Evolutionary conservation across 23 red algal species (phyloP).

Genomic region (Gracilariopsis chorda): DNA sequence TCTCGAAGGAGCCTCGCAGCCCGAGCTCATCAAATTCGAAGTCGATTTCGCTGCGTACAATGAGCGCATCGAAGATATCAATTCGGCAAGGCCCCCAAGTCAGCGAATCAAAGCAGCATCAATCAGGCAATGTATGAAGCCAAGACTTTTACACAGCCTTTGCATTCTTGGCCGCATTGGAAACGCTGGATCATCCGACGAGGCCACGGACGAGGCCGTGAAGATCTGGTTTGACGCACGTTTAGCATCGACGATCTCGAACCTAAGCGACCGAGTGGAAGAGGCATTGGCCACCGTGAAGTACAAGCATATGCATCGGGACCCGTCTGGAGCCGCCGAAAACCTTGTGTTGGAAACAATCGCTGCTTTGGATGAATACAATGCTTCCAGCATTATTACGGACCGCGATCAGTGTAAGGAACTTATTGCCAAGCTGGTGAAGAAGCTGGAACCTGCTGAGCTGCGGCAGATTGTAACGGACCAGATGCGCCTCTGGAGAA

Average conservation of each 20-base stretch:
- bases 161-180: neutral
- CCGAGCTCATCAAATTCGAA: slow-evolving; percentile 11
- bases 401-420: neutral
- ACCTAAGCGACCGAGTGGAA: neutral
- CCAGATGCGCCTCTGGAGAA: neutral
- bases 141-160: neutral
- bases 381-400: neutral
- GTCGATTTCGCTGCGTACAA: neutral
- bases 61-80: neutral
- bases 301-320: neutral
- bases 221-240: neutral
- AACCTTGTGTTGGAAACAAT: neutral
- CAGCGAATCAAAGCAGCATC: neutral
- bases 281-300: neutral
- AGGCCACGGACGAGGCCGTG: neutral
- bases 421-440: neutral
- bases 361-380: neutral
- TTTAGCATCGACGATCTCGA: neutral
- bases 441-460: neutral
- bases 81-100: neutral
- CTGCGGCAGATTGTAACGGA: neutral
- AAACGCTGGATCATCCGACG: neutral
- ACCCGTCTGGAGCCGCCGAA: neutral
- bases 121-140: neutral
- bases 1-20: neutral